Conservation (phyloP, 805 yeast genomes). For the Ogataea henricii region DNA sequence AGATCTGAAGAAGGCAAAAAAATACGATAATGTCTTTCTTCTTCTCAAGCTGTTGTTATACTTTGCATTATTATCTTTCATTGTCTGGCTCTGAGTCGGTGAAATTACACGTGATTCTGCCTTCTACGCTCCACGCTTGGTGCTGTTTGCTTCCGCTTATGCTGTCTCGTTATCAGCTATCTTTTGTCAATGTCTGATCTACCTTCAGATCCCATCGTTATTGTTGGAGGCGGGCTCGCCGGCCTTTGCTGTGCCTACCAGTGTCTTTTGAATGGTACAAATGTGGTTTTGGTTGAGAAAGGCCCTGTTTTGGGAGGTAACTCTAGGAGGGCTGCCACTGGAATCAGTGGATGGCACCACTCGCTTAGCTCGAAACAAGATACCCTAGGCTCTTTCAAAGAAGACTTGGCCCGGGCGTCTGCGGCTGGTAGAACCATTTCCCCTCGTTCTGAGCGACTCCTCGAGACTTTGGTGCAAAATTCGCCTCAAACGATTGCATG, state of each 20-base stretch:
- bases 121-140: no score
- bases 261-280: constrained; percentile 43
- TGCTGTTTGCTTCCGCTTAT: no score
- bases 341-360: constrained; percentile 68
- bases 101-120: no score
- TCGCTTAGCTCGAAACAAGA: constrained; percentile 53
- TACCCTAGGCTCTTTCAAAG: constrained; percentile 55
- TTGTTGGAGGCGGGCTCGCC: constrained; percentile 68
- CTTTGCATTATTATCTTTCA: no score
- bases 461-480: constrained; percentile 50
- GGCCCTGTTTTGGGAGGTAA: constrained; percentile 61
- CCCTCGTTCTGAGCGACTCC: constrained; percentile 36
- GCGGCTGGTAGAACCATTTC: background rate
- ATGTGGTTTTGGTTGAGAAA: constrained; percentile 57
- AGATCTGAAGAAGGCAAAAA: background rate
- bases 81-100: no score
- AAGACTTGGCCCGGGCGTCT: constrained; percentile 67
- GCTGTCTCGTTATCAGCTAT: no score
- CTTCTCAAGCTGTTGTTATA: no score
- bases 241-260: constrained; percentile 66
- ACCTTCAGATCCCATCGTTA: constrained; percentile 41
- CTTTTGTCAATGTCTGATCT: background rate
- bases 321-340: constrained; percentile 63
- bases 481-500: constrained; percentile 70
- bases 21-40: background rate